Evolutionary conservation across 208 protist species (phyloP).

Genomic region (Crithidia brevicula): DNA sequence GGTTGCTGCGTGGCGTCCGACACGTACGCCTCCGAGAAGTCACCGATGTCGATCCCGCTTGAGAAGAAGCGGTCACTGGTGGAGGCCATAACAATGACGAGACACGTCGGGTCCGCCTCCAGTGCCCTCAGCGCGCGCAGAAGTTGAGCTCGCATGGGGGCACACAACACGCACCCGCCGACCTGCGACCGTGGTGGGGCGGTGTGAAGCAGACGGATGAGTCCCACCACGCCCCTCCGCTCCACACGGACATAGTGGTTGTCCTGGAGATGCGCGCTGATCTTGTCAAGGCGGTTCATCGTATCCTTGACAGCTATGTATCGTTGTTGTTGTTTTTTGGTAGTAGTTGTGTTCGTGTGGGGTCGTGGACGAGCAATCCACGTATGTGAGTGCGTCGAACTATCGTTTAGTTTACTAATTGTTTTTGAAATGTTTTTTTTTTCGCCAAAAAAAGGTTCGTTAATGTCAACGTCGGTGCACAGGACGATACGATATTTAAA

Average conservation of each 20-base stretch:
- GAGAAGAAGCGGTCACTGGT: slow-evolving; percentile 68
- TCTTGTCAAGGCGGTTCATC: slow-evolving; percentile 27
- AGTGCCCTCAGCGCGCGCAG: slow-evolving; percentile 42
- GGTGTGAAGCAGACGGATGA: slow-evolving; percentile 54
- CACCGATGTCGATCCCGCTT: slow-evolving; percentile 58
- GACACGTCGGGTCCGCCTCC: slow-evolving; percentile 40
- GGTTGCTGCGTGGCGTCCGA: slow-evolving; percentile 33
- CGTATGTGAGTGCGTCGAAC: too few species aligned
- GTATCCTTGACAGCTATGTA: neutral
- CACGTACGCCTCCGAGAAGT: slow-evolving; percentile 48
- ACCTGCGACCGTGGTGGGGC: slow-evolving; percentile 36
- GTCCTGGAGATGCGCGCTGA: slow-evolving; percentile 52
- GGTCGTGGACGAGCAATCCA: too few species aligned
- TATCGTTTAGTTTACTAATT: too few species aligned
- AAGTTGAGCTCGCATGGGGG: slow-evolving; percentile 50
- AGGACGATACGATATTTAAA: too few species aligned
- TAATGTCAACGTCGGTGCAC: too few species aligned
- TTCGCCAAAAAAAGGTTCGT: too few species aligned
- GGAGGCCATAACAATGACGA: slow-evolving; percentile 46
- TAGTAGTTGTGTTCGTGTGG: too few species aligned
- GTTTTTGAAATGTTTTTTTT: too few species aligned
- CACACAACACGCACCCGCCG: slow-evolving; percentile 42
- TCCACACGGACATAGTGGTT: slow-evolving; percentile 60
- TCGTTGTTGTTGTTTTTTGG: neutral
- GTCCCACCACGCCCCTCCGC: slow-evolving; percentile 37